Base-by-base conservation (phyloP, 1,139 yeast genomes). In the Arxiozyma slooffiae region DNA sequence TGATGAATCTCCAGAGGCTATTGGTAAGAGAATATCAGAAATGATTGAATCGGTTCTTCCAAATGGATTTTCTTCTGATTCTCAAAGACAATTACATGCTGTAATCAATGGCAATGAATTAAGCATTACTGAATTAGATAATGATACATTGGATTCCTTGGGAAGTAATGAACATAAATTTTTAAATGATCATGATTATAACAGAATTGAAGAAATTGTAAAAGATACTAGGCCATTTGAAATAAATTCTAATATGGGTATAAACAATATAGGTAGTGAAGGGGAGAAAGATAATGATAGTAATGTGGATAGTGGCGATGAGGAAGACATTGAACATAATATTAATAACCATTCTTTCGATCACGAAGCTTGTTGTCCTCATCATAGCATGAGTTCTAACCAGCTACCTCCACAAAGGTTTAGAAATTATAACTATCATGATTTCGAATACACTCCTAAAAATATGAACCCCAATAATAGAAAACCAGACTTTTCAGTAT, bases 1-100 rank as follows among this genome's bases (percentile, higher is more conserved):
- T n/a, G 53, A 53, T 16, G 64, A 62, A 36, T 51, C 61, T n/a
- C 60, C 63, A 6, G 60, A 60, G 41, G 62, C 59, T n/a, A 56
- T 63, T 22, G 62, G 66, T 38, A 63, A 60, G 44, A 58, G 57
- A 47, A 59, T 63, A 24, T 55, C 65, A 22, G 63, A 62, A 46
- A 60, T 63, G 63, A 56, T 63, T 37, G 66, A 62, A 49, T 57
- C 62, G 5, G 64, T 60, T 17, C 51, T 62, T 26, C 66, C 67
- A 8, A 57, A 55, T 48, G 64, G 64, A 5, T 57, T 60, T 46
- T 54, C 59, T 6, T 52, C 55, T 14, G 63, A 59, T 49, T 52
- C 56, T 1, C 60, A 57, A 30, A 60, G 60, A 7, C 52, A 58
- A 47, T 47, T 61, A 44, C 63, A 58, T 44, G 61, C 62, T 3